Base-by-base conservation (phyloP, 2,329 filamentous ascomycete species). In the Emmonsiellopsis sp. region DNA sequence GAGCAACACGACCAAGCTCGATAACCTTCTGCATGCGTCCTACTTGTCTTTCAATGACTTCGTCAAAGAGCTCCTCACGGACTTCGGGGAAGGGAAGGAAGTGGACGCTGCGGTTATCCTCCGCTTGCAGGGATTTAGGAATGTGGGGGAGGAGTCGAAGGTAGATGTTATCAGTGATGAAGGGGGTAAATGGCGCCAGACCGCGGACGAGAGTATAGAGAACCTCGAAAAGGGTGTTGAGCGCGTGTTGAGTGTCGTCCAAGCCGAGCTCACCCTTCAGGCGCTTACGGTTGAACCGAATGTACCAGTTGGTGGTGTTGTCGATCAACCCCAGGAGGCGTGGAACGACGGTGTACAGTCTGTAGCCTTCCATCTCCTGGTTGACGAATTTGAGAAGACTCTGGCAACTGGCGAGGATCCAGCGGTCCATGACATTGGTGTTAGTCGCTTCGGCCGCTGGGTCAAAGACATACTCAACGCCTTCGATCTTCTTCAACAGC, bases 301-400 rank as follows among this genome's bases (percentile, higher is more conserved):
- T 96, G 72, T 96, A 96, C 91, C 91, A 96, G 72, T 97, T 97
- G n/a, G 91, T 96, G 3, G 88, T 90, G 71, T 94, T 90, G 64
- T 96, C 92, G 59, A 96, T 94, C 63, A 95, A 80, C 54, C 80
- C 80, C 14, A 95, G 79, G 56, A 97, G 74, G 58, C 87, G 81
- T 6, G 91, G 91, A 44, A 95, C 90, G 44, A 97, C 92, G 1
- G 91, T 97, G 71, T 96, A 97, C 37, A 91, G 72, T 42, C 87
- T 84, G 67, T 89, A 89, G 6, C 75, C 84, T 77, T 65, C 64
- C 92, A 97, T 97, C 72, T 97, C 92, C 62, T 87, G 77, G 66
- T 97, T 92, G 52, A 96, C 88, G 66, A 93, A 96, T 63, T 90
- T 84, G 54, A 97, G 78, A 60, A 97, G 77, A 63, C 88, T 94